Base-by-base conservation (phyloP, 345 rosid genomes). In the Boechera stricta region DNA sequence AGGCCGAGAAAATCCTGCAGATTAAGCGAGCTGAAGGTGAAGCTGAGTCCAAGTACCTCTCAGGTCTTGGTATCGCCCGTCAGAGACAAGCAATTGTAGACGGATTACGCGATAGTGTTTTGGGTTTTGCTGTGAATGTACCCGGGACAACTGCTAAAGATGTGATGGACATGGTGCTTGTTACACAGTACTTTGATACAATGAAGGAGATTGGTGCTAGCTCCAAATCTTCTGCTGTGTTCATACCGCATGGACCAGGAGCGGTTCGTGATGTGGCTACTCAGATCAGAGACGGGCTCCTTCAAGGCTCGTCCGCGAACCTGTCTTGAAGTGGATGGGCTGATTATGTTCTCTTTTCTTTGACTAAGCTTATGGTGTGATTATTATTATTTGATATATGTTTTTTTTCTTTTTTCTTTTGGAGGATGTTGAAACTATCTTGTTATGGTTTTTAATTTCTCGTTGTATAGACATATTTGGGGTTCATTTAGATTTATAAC, bases 181-280 rank as follows among this genome's bases (percentile, higher is more conserved):
- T 79, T 2, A 79, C 82, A 0, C 82, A 79, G 57, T 79, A 79
- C 68, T 79, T 79, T 29, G 82, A 79, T 4, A 79, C 82, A 1
- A 79, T 79, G 82, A 79, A 75, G 28, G 82, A 79, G 61, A 79
- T 79, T 26, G 82, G 82, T 55, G 82, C 82, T 5, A 26, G 49
- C 28, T 79, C 82, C 48, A 79, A 79, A 11, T 74, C 82, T 1
- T 74, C 79, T 41, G 79, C 82, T 64, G 82, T 79, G 64, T 79
- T 79, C 63, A 74, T 79, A n/a, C 82, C 82, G 0, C 82, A 79
- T 13, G 82, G 82, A 74, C 82, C 82, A 45, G 82, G 82, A 62
- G 82, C 79, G 0, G 82, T 79, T 64, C 82, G 82, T 0, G 82
- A 79, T 47, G 82, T 79, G 15, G 82, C 82, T 62, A 6, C 76